Evolutionary conservation across 805 yeast genomes (phyloP).

Genomic region (Metschnikowia lochheadii): DNA sequence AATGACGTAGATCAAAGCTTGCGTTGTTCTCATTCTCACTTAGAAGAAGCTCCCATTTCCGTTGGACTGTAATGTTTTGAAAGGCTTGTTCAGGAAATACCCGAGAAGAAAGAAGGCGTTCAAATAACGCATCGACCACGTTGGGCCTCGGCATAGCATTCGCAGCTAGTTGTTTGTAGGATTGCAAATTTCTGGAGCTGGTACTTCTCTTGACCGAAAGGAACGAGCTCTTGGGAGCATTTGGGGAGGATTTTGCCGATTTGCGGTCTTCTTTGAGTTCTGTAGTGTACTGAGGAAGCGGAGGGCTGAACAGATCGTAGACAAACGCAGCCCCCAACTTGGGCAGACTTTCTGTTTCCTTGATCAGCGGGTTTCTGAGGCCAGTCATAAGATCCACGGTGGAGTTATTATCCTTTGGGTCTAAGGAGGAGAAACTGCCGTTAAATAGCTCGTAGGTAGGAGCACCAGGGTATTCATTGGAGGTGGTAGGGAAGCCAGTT

Average conservation of each 20-base stretch:
- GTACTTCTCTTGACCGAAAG: constrained; percentile 3
- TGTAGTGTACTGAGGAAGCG: constrained; percentile 1
- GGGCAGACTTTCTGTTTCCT: neutral
- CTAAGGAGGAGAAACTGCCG: constrained; percentile 13
- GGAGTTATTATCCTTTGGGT: constrained; percentile 8
- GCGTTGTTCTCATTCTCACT: constrained; percentile 37
- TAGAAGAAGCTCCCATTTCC: constrained; percentile 44
- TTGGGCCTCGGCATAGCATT: constrained; percentile 33
- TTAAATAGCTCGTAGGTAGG: constrained; percentile 5
- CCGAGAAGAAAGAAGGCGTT: constrained; percentile 33
- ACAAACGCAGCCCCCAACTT: constrained; percentile 1
- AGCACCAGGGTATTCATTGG: neutral
- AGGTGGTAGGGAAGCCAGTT: neutral
- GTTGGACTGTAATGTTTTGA: constrained; percentile 28
- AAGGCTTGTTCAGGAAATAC: constrained; percentile 35
- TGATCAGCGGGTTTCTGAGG: neutral
- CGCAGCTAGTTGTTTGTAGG: constrained; percentile 32
- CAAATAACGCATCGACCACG: constrained; percentile 39
- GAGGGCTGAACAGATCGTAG: constrained; percentile 1
- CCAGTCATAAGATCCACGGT: neutral
- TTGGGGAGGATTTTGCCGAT: neutral
- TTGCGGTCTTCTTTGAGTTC: neutral
- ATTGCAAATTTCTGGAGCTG: constrained; percentile 23
- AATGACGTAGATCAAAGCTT: constrained; percentile 31
- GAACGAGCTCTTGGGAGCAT: neutral